Base-by-base conservation (phyloP, 192 early-diverging fungal species). In the Chytriomyces sp. region DNA sequence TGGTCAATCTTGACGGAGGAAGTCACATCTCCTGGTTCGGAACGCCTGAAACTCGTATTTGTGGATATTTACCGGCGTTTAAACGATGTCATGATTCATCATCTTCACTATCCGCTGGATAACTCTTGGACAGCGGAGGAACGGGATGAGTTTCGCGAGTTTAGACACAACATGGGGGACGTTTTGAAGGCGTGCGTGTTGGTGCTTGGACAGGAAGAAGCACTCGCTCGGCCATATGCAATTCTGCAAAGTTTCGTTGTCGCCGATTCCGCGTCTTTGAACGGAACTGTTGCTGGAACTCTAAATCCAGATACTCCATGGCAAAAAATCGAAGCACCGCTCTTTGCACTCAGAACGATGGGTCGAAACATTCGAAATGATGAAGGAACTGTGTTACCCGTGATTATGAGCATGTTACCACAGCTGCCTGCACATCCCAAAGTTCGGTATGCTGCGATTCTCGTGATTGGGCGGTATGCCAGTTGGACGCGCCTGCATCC, bases 141-240 rank as follows among this genome's bases (percentile, higher is more conserved):
- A 75, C 89, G 94, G n/a, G 98, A 99, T 73, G 94, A 97, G 43
- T 99, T 99, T 79, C 86, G 96, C 49, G 95, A 97, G 43, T 97
- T 98, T 82, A 89, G 98, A 26, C 97, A 99, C 83, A 87, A 90
- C 43, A 95, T 98, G 86, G 98, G 97, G 59, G 96, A 98, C 75
- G 94, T 97, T 57, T 87, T 99, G 48, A 99, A 99, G 84, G 93
- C 94, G 77, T 97, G 96, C 73, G 95, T 95, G 57, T 79, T 87
- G 11, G 91, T 98, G 13, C 79, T 97, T 0, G 96, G 96, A 6
- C 87, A 88, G 10, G 84, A 92, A 3, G 86, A 86, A 43, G 92
- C 95, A 16, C 83, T 99, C 24, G 75, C 82, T 0, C 90, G 90
- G 28, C 92, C 92, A 1, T 91, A 89, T 72, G 53, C 74, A 6